phyloP scores from a whole-genome alignment of 2,329 filamentous ascomycete genomes.

The Hypocreales sp. region DNA sequence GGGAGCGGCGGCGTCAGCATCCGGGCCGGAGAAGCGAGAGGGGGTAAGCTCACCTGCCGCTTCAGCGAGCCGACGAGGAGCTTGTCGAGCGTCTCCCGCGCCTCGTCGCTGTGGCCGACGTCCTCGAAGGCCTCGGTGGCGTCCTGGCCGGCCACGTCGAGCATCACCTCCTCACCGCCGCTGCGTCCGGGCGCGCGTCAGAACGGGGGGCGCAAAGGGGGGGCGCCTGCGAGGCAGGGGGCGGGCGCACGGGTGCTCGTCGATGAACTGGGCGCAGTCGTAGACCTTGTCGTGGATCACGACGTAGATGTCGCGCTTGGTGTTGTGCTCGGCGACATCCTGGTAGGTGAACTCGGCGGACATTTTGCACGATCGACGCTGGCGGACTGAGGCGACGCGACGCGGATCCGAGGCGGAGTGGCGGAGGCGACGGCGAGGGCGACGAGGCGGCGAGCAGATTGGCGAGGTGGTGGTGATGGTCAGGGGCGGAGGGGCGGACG shows the following conservation, averaged over 20 bases:
- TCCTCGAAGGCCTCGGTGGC: constrained; percentile 97
- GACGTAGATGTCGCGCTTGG: constrained; percentile 86
- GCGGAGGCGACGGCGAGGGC: too few relatives aligned
- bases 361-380: too few relatives aligned
- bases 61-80: constrained; percentile 65
- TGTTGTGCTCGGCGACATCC: constrained; percentile 73
- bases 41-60: constrained; percentile 59
- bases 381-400: too few relatives aligned
- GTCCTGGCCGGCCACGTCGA: constrained; percentile 92
- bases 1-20: neutral
- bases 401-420: too few relatives aligned
- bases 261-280: constrained; percentile 74
- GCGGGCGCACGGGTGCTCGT: constrained; percentile 75
- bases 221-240: constrained; percentile 4
- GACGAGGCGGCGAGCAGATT: too few relatives aligned
- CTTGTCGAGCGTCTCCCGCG: constrained; percentile 77
- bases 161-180: constrained; percentile 93
- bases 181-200: constrained; percentile 27
- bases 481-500: too few relatives aligned
- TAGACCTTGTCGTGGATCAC: constrained; percentile 97
- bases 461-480: too few relatives aligned
- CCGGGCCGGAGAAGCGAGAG: too few relatives aligned
- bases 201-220: constrained; percentile 2
- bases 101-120: constrained; percentile 97
- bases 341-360: constrained; percentile 51